Evolutionary conservation across 1,284 basidiomycete genomes (phyloP).

Genomic region (Chalciporus piperatoides): DNA sequence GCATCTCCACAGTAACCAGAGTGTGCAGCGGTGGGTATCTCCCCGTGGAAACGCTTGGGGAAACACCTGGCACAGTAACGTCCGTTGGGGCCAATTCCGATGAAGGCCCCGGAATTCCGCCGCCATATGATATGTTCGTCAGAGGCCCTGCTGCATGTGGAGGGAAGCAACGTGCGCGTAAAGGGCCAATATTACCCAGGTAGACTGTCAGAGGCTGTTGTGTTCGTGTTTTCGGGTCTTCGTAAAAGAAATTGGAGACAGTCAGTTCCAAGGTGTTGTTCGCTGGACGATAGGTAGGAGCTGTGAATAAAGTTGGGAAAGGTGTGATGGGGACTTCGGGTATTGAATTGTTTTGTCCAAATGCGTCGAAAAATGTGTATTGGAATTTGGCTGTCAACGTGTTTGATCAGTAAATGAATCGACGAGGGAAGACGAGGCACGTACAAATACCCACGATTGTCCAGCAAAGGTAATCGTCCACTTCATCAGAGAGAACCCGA

Average conservation of each 20-base stretch:
- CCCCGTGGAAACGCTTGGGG: conserved; percentile 30
- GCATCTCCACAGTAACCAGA: conserved; percentile 76
- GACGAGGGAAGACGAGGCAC: conserved; percentile 33
- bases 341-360: conserved; percentile 71
- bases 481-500: conserved; percentile 72
- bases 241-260: conserved; percentile 80
- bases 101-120: conserved; percentile 33
- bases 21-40: conserved; percentile 63
- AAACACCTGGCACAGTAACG: conserved; percentile 15
- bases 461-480: conserved; percentile 95
- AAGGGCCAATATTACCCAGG: conserved; percentile 83
- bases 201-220: conserved; percentile 82
- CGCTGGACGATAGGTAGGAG: conserved; percentile 70
- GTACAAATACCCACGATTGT: conserved; percentile 92
- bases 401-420: conserved; percentile 19
- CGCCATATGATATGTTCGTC: conserved; percentile 56
- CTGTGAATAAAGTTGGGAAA: conserved; percentile 81
- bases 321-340: conserved; percentile 82
- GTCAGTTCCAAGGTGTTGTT: conserved; percentile 78
- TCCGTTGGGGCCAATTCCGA: conserved; percentile 32
- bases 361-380: conserved; percentile 91
- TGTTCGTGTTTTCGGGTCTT: conserved; percentile 59
- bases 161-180: conserved; percentile 68
- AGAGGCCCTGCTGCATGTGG: conserved; percentile 61
- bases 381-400: conserved; percentile 73